Conservation (phyloP, 441 rosid species). For the Viola pubescens region DNA sequence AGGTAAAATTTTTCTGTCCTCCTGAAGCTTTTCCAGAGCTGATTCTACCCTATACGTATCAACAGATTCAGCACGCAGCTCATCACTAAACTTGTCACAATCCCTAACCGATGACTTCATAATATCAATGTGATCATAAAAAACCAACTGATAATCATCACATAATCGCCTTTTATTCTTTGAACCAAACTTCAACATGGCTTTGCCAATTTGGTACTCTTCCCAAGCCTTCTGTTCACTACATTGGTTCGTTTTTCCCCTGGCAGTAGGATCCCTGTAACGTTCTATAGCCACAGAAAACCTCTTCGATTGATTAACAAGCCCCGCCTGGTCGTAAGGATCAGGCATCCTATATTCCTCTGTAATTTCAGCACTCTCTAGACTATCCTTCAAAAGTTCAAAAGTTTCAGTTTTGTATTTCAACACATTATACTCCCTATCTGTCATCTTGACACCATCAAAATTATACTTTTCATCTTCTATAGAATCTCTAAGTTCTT, state of each 20-base stretch:
- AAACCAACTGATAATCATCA: slow-evolving; percentile 80
- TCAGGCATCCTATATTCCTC: slow-evolving; percentile 95
- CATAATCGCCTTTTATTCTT: slow-evolving; percentile 61
- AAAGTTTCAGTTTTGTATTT: slow-evolving; percentile 81
- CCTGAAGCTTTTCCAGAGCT: slow-evolving; percentile 82
- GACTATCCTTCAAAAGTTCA: slow-evolving; percentile 71
- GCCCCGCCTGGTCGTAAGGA: slow-evolving; percentile 86
- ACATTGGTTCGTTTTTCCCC: slow-evolving; percentile 91
- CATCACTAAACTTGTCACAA: slow-evolving; percentile 72
- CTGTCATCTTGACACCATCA: slow-evolving; percentile 66
- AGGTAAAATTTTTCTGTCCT: slow-evolving; percentile 77
- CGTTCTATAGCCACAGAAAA: slow-evolving; percentile 87
- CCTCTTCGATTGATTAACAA: slow-evolving; percentile 86
- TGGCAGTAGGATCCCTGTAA: slow-evolving; percentile 66
- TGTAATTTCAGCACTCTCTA: slow-evolving; percentile 57
- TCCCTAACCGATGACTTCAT: slow-evolving; percentile 72
- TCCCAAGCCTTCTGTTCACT: slow-evolving; percentile 99
- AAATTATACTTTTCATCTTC: slow-evolving; percentile 61
- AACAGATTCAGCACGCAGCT: slow-evolving; percentile 29
- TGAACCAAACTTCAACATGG: slow-evolving; percentile 70
- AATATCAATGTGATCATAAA: slow-evolving; percentile 85
- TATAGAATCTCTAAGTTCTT: slow-evolving; percentile 36
- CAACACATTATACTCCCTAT: slow-evolving; percentile 51
- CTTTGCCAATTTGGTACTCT: slow-evolving; percentile 94
- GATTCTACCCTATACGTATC: slow-evolving; percentile 46